Evolutionary conservation across 352 stramenopile genomes (phyloP).

Genomic region (Pythium graminicola): DNA sequence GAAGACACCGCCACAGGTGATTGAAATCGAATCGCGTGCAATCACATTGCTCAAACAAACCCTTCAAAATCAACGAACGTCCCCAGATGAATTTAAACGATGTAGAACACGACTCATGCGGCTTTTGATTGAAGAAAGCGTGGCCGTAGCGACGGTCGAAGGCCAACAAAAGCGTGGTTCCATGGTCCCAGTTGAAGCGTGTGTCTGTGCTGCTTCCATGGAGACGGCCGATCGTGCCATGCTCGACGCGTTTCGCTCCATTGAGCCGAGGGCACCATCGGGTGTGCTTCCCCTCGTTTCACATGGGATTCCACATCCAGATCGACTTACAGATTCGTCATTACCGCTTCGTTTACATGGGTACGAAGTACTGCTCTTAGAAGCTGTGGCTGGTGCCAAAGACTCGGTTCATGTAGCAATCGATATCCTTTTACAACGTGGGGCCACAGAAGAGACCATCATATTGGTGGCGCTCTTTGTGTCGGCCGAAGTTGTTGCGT

Average conservation of each 20-base stretch:
- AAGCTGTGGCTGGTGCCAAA: constrained; percentile 29
- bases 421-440: constrained; percentile 23
- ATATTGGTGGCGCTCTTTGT: constrained; percentile 36
- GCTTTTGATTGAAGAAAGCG: constrained; percentile 16
- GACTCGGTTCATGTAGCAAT: constrained; percentile 33
- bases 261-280: constrained; percentile 16
- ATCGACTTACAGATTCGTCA: not conserved
- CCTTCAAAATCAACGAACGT: not conserved
- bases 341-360: constrained; percentile 25
- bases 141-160: not conserved
- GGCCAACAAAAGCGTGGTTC: not conserved
- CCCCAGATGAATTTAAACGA: not conserved
- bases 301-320: not conserved
- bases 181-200: not conserved
- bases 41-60: not conserved
- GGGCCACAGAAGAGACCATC: constrained; percentile 33
- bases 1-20: not conserved
- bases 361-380: constrained; percentile 46
- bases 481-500: constrained; percentile 28
- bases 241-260: constrained; percentile 25
- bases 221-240: constrained; percentile 4
- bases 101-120: not conserved
- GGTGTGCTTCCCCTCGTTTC: not conserved
- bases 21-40: not conserved
- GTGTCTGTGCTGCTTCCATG: not conserved